Percentiles rank a stretch among this genome's conserved stretches.
These are phyloP conservation scores for Crithidia bombi DNA, from an alignment of 208 protist genomes.

Conservation along the genomic window DNA sequence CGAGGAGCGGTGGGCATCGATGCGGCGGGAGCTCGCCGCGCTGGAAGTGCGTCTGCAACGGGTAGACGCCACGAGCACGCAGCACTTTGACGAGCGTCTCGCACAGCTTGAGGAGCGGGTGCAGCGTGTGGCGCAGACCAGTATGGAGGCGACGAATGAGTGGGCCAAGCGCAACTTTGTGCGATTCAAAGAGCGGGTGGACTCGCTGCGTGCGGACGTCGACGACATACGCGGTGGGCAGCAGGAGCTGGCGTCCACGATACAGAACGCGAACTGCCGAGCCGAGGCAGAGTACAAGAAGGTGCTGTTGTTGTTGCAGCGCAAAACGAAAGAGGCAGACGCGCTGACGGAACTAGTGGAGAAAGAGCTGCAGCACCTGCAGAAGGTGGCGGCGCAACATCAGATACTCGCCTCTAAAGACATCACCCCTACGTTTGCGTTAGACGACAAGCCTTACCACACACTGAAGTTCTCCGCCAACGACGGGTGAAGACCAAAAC, in stretches of 20 bases:
- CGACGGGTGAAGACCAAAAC: not conserved
- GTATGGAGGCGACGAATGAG: slow-evolving; percentile 59
- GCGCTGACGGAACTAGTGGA: slow-evolving; percentile 66
- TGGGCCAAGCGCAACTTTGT: slow-evolving; percentile 81
- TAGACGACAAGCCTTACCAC: slow-evolving; percentile 27
- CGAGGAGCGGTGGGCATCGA: slow-evolving; percentile 32
- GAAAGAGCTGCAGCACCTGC: slow-evolving; percentile 73
- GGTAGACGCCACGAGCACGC: slow-evolving; percentile 4
- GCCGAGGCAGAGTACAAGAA: slow-evolving; percentile 73
- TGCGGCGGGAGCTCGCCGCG: slow-evolving; percentile 24
- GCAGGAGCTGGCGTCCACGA: slow-evolving; percentile 32
- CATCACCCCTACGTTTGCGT: slow-evolving; percentile 21
- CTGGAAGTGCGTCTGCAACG: slow-evolving; percentile 18
- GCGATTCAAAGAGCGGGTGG: slow-evolving; percentile 80
- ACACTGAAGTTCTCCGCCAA: slow-evolving; percentile 27
- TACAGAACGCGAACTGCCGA: slow-evolving; percentile 58
- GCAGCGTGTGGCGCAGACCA: slow-evolving; percentile 30
- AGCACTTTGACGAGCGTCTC: slow-evolving; percentile 33
- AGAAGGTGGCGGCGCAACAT: slow-evolving; percentile 66
- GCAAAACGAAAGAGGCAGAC: slow-evolving; percentile 72
- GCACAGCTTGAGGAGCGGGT: slow-evolving; percentile 28
- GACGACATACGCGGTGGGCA: slow-evolving; percentile 44
- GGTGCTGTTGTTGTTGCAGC: slow-evolving; percentile 59
- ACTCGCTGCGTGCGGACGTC: slow-evolving; percentile 42
- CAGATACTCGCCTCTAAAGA: slow-evolving; percentile 54